A percentile compares a stretch with the other conserved stretches of the same genome.
These are phyloP conservation scores for Candida germanica DNA, from an alignment of 805 yeast genomes.

Conservation along the genomic window DNA sequence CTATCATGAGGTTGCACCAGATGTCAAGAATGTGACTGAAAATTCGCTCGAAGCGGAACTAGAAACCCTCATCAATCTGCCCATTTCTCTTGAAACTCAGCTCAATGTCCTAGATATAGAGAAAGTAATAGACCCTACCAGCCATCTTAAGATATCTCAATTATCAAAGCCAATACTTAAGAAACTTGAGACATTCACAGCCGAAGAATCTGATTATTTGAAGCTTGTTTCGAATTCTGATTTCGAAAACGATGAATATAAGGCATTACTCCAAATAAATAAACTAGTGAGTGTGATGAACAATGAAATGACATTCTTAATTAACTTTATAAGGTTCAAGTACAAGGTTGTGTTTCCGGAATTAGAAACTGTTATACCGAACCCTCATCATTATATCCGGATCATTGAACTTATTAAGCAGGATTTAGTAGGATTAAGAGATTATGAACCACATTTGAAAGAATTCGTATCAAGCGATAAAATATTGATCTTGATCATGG, in stretches of 20 bases:
- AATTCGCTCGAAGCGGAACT: slow-evolving; percentile 8
- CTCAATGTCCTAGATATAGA: slow-evolving; percentile 17
- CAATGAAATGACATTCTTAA: slow-evolving; percentile 50
- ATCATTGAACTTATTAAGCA: slow-evolving; percentile 52
- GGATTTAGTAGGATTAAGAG: slow-evolving; percentile 29
- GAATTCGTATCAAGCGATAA: slow-evolving; percentile 58
- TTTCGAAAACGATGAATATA: slow-evolving; percentile 37
- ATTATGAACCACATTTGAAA: slow-evolving; percentile 35
- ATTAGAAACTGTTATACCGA: slow-evolving; percentile 57
- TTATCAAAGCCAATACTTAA: slow-evolving; percentile 22
- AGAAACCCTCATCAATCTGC: slow-evolving; percentile 9
- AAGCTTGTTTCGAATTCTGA: slow-evolving; percentile 28
- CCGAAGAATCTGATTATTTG: slow-evolving; percentile 26
- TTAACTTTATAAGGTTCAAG: slow-evolving; percentile 46
- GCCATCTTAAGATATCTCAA: slow-evolving; percentile 21
- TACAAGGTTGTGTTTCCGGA: slow-evolving; percentile 71
- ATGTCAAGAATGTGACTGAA: too few species aligned
- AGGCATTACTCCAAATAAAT: slow-evolving; percentile 54
- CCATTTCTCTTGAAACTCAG: slow-evolving; percentile 9
- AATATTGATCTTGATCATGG: slow-evolving; percentile 68
- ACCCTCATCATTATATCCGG: slow-evolving; percentile 59
- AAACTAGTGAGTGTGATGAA: slow-evolving; percentile 51
- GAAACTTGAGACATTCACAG: slow-evolving; percentile 20
- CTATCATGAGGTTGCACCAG: not conserved
- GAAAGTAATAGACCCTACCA: slow-evolving; percentile 17